Base-by-base conservation (phyloP, 2,329 filamentous ascomycete genomes). In the Fusarium torreyae region DNA sequence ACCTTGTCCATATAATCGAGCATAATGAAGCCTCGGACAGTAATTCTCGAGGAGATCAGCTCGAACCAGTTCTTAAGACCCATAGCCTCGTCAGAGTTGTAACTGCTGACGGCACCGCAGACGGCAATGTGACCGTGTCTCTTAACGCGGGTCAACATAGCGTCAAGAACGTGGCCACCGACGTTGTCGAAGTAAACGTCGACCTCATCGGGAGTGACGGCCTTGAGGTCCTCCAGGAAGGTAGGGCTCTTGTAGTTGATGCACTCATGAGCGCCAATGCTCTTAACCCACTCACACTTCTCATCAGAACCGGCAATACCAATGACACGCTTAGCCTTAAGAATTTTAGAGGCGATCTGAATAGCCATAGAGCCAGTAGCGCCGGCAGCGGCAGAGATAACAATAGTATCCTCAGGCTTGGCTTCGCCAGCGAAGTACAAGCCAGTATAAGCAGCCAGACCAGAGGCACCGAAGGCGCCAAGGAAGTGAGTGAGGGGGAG, bases 161-260 rank as follows among this genome's bases (percentile, higher is more conserved):
- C 68, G 22, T 76, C 74, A 2, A 76, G 61, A 10, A 76, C 67
- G 4, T 59, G 31, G n/a, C 74, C 74, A 17, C 74, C 74, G 20
- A 76, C 74, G 31, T 76, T 76, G 66, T 76, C 74, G 44, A 76
- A 76, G 63, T 75, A 76, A 5, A 76, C 67, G 40, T 76, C 74
- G 6, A 76, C 74, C 49, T 76, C 74, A 7, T 75, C 58, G 1
- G 74, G 74, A 0, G 74, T 76, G 31, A 52, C 74, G 4, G 59
- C 63, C 58, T 74, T 75, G 42, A 76, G 68, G 1, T 76, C 74
- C 58, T 74, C 66, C 2, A 63, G 31, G 50, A 76, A 76, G 24
- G 69, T 76, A 38, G 73, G 74, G 57, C 73, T 76, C 66, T 76
- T 76, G 63, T 76, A 76, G 72, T 76, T 74, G 57, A 76, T 57